phyloP scores from a whole-genome alignment of 2,329 filamentous ascomycete genomes.

The Verticillium isaacii region DNA sequence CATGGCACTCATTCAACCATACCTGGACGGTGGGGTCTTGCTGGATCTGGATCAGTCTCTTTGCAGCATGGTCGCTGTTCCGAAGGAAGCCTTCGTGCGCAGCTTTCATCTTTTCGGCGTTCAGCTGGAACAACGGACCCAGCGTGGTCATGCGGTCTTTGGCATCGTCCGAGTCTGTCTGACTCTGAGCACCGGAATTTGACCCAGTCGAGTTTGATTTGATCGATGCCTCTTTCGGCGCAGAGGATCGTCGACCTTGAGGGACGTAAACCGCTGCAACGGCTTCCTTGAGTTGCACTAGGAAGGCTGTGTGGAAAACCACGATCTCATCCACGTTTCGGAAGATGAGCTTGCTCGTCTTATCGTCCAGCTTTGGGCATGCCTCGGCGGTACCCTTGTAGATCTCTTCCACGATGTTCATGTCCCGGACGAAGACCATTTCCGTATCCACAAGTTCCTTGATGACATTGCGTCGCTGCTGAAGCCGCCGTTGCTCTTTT shows the following conservation, averaged over 20 bases:
- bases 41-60: constrained; percentile 58
- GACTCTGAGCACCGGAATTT: constrained; percentile 22
- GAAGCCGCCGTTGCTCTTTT: constrained; percentile 66
- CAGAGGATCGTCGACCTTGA: constrained; percentile 38
- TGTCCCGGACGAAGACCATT: constrained; percentile 83
- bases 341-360: constrained; percentile 87
- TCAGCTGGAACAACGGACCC: constrained; percentile 48
- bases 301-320: constrained; percentile 75
- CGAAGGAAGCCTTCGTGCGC: constrained; percentile 59
- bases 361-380: constrained; percentile 71
- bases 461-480: constrained; percentile 77
- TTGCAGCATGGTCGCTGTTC: constrained; percentile 58
- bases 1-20: constrained; percentile 91
- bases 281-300: constrained; percentile 75
- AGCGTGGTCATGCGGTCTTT: constrained; percentile 49
- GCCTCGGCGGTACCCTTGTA: constrained; percentile 90
- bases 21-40: constrained; percentile 63
- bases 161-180: constrained; percentile 41
- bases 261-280: constrained; percentile 76
- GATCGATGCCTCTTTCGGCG: constrained; percentile 35
- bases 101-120: constrained; percentile 56
- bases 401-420: constrained; percentile 96
- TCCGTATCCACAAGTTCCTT: constrained; percentile 94
- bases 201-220: constrained; percentile 27
- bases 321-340: constrained; percentile 90